phyloP scores from a whole-genome alignment of 306 rosid species.

The Begonia masoniana region DNA sequence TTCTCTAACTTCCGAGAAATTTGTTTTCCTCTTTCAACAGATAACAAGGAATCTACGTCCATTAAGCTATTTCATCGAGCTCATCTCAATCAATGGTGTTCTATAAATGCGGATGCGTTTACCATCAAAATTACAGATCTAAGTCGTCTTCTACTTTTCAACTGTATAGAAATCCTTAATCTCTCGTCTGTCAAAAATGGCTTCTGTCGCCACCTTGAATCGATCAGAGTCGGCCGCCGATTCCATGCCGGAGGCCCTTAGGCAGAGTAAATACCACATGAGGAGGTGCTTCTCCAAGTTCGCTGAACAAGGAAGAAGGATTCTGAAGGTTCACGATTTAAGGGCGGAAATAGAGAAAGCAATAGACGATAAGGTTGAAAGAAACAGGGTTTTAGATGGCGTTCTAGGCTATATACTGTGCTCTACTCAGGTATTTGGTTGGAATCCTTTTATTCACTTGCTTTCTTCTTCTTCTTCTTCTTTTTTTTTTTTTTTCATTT shows the following conservation, averaged over 20 bases:
- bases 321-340: slow-evolving; percentile 49
- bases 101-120: not conserved
- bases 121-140: not conserved
- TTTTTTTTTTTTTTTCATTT: not conserved
- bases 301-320: slow-evolving; percentile 61
- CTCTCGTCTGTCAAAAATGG: slow-evolving; percentile 14
- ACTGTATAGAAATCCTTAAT: no score
- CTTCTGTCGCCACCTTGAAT: slow-evolving; percentile 24
- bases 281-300: slow-evolving; percentile 71
- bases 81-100: no score
- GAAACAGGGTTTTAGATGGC: slow-evolving; percentile 50
- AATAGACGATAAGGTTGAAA: slow-evolving; percentile 48
- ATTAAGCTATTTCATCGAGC: not conserved
- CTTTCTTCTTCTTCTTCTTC: no score
- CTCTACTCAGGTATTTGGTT: slow-evolving; percentile 54
- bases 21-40: no score
- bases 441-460: not conserved
- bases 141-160: not conserved
- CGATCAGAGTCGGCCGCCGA: slow-evolving; percentile 44
- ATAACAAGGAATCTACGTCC: not conserved
- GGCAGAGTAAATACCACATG: slow-evolving; percentile 65
- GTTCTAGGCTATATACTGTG: slow-evolving; percentile 46
- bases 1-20: not conserved
- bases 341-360: slow-evolving; percentile 60
- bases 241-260: slow-evolving; percentile 66